Evolutionary conservation across 2,329 filamentous ascomycete genomes (phyloP).

Genomic region (Calonectria pseudoturangicola): DNA sequence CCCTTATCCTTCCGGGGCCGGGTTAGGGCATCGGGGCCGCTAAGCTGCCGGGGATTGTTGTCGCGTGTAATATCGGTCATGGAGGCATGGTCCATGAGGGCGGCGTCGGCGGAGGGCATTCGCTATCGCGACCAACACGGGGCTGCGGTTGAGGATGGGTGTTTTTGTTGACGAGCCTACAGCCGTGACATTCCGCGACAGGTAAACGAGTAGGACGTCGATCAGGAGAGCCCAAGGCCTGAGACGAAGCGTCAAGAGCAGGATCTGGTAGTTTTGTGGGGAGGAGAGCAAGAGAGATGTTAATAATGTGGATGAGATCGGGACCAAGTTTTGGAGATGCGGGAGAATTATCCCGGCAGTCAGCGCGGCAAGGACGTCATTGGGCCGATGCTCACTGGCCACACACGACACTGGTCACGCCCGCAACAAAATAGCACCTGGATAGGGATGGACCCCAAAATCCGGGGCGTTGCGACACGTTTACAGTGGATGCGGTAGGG

Average conservation of each 20-base stretch:
- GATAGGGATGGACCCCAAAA: conserved; percentile 34
- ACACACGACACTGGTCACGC: conserved; percentile 47
- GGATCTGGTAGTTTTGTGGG: conserved; percentile 38
- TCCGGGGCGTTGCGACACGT: conserved; percentile 28
- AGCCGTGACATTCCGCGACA: conserved; percentile 53
- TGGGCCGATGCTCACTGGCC: conserved; percentile 51
- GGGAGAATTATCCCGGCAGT: conserved; percentile 56
- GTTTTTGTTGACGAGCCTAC: conserved; percentile 41
- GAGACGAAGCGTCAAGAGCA: conserved; percentile 39
- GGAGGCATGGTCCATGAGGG: conserved; percentile 74
- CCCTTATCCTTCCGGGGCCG: conserved; percentile 40
- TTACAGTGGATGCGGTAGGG: conserved; percentile 39
- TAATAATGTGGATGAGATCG: conserved; percentile 32
- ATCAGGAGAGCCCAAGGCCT: conserved; percentile 16
- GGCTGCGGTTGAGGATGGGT: conserved; percentile 48
- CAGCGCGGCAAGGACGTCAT: conserved; percentile 55
- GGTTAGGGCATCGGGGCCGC: conserved; percentile 45
- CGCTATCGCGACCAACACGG: conserved; percentile 56
- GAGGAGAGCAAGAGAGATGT: conserved; percentile 8
- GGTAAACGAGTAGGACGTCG: background rate
- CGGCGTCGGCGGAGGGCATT: conserved; percentile 74
- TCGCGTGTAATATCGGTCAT: conserved; percentile 71
- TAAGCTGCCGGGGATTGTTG: conserved; percentile 56
- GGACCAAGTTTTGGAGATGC: conserved; percentile 51
- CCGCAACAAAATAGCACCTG: conserved; percentile 38